These are phyloP conservation scores for Emergomyces pasteurianus DNA, from an alignment of 2,329 filamentous ascomycete genomes.

Conservation along the genomic window DNA sequence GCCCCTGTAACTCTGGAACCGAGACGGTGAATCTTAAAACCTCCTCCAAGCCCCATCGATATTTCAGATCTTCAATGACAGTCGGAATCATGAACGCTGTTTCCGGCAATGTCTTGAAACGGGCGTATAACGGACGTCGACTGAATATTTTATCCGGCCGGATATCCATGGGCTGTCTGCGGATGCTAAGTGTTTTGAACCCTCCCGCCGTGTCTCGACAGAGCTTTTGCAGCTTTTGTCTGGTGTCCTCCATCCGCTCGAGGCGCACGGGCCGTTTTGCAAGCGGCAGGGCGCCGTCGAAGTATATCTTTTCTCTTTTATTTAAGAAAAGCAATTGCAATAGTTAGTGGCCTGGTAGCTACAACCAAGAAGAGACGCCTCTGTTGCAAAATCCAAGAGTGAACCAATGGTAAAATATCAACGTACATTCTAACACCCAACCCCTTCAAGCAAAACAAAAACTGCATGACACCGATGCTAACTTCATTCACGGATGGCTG, in stretches of 20 bases:
- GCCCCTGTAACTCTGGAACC: conserved; percentile 19
- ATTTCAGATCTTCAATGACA: conserved; percentile 56
- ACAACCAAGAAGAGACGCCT: conserved; percentile 1
- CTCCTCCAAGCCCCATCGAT: conserved; percentile 19
- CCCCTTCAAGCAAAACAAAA: conserved; percentile 48
- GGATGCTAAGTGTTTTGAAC: conserved; percentile 11
- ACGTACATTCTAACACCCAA: conserved; percentile 51
- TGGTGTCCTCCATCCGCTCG: conserved; percentile 46
- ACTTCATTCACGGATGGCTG: conserved; percentile 54
- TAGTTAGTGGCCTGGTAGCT: neutral
- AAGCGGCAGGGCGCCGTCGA: conserved; percentile 68
- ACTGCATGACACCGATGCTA: conserved; percentile 46
- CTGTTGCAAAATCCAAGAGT: neutral
- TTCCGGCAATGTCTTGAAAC: conserved; percentile 33
- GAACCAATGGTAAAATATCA: neutral
- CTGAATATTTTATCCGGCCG: conserved; percentile 18
- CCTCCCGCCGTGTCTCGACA: conserved; percentile 27
- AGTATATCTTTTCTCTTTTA: conserved; percentile 57
- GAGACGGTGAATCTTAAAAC: conserved; percentile 12
- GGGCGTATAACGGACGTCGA: conserved; percentile 15
- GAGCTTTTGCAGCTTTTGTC: conserved; percentile 43
- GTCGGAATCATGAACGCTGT: conserved; percentile 66
- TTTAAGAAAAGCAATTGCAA: neutral
- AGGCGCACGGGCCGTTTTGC: conserved; percentile 53
- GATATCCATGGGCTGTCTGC: neutral